These are phyloP conservation scores for Aquilaria sinensis DNA, from an alignment of 345 rosid genomes.

Conservation along the genomic window DNA sequence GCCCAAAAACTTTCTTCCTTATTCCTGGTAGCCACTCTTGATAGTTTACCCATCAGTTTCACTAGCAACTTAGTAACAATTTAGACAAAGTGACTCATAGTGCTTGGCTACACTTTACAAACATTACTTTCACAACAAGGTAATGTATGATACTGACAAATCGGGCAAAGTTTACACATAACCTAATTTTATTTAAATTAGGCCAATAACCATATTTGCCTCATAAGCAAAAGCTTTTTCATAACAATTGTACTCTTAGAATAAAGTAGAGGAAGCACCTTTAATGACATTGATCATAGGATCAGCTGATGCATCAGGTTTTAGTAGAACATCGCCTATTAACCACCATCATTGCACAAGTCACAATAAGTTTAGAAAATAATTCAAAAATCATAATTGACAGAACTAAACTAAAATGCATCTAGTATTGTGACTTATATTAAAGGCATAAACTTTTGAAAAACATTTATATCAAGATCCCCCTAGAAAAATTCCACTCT, in stretches of 20 bases:
- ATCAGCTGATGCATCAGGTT: constrained; percentile 83
- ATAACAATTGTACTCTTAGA: background rate
- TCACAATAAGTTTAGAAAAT: background rate
- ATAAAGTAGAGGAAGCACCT: constrained; percentile 37
- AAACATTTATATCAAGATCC: constrained; percentile 87
- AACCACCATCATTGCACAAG: constrained; percentile 3
- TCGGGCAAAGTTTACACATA: no score
- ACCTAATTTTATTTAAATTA: no score
- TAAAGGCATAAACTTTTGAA: constrained; percentile 57
- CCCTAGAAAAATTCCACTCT: constrained; percentile 77
- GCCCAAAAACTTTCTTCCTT: no score
- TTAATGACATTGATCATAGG: constrained; percentile 66
- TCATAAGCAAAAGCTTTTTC: no score
- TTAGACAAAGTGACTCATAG: no score
- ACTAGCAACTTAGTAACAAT: no score
- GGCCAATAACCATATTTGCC: no score
- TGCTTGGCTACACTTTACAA: no score
- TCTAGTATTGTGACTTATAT: constrained; percentile 28
- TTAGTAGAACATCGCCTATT: constrained; percentile 61
- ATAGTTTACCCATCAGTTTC: no score
- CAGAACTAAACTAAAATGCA: background rate
- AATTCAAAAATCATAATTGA: background rate
- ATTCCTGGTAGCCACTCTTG: no score
- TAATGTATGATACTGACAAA: no score
- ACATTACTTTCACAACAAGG: no score